Evolutionary conservation across 306 rosid genomes (phyloP).

Genomic region (Trichosanthes truncata): DNA sequence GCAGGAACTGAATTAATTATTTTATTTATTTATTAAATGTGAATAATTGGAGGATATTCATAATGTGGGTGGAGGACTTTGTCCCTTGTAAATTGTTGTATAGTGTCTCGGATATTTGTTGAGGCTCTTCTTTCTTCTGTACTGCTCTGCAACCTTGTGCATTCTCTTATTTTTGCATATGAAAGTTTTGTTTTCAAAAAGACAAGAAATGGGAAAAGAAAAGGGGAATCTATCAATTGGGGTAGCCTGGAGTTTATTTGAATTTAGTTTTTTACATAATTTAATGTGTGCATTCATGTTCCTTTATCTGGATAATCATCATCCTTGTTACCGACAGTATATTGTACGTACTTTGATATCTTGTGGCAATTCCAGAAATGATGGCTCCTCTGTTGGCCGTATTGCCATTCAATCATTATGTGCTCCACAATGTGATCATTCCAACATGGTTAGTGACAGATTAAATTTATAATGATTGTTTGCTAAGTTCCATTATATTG

Average conservation of each 20-base stretch:
- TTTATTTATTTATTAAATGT: neutral
- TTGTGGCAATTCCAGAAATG: slow-evolving; percentile 27
- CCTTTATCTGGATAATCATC: neutral
- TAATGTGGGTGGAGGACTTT: neutral
- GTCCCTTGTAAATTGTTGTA: neutral
- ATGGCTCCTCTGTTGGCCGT: slow-evolving; percentile 47
- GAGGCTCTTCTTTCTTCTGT: neutral
- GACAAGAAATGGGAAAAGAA: neutral
- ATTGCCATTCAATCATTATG: slow-evolving; percentile 86
- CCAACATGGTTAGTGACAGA: slow-evolving; percentile 45
- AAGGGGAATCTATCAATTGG: neutral
- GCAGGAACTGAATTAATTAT: neutral
- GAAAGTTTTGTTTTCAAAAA: neutral
- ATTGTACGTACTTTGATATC: neutral
- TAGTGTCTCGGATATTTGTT: neutral
- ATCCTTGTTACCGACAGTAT: neutral
- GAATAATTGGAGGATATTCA: neutral
- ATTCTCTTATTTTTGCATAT: neutral
- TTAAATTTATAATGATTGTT: neutral
- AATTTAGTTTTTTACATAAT: neutral
- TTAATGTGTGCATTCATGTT: neutral
- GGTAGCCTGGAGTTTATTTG: neutral
- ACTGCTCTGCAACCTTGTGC: neutral
- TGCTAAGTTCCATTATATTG: neutral
- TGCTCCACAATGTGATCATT: slow-evolving; percentile 70